These are phyloP conservation scores for Nicotiana attenuata DNA, from an alignment of 257 asterid genomes.

Conservation along the genomic window DNA sequence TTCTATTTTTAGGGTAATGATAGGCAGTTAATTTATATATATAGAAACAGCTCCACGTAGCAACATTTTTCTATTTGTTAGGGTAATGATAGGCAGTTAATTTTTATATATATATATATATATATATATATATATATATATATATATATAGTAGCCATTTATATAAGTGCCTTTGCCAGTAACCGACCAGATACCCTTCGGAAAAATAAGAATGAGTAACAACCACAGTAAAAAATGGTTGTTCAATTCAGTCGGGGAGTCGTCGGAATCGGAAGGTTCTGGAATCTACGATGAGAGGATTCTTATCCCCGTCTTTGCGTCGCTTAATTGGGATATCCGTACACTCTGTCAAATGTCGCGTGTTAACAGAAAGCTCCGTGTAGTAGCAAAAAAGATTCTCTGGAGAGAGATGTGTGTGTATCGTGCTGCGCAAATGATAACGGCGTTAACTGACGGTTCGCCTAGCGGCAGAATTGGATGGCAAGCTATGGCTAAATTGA, in stretches of 20 bases:
- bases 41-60: background rate
- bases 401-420: constrained; percentile 69
- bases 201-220: constrained; percentile 21
- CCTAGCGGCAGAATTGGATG: constrained; percentile 43
- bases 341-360: constrained; percentile 42
- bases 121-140: too few species aligned
- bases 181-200: background rate
- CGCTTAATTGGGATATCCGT: constrained; percentile 63
- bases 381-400: constrained; percentile 55
- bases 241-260: constrained; percentile 19
- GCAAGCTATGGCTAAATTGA: constrained; percentile 69
- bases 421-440: constrained; percentile 57
- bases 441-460: constrained; percentile 34
- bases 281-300: constrained; percentile 61
- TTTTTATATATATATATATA: too few species aligned
- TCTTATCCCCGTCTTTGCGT: constrained; percentile 41
- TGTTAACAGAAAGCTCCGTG: constrained; percentile 54
- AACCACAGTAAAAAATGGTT: constrained; percentile 25
- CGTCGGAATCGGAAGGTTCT: constrained; percentile 24
- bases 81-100: constrained; percentile 1
- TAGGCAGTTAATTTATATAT: background rate
- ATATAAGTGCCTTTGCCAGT: background rate
- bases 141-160: background rate
- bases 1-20: background rate
- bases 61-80: background rate